Percentiles rank a stretch among this genome's conserved stretches.
Evolutionary conservation across 768 basidiomycete genomes (phyloP).

Genomic region (Boletus rex-veris): DNA sequence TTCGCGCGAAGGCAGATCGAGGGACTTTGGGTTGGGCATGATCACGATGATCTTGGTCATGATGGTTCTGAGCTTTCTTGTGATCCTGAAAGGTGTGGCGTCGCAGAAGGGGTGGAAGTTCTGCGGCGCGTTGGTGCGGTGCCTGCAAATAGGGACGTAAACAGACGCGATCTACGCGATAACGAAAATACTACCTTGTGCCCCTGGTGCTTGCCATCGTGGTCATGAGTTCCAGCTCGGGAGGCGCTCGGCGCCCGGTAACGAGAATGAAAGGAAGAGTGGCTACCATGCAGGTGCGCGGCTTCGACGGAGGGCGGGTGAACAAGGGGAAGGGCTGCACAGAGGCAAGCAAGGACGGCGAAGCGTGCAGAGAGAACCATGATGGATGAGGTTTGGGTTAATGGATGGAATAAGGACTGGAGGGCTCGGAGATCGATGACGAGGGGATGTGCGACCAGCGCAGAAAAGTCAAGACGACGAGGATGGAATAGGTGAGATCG

Average conservation of each 20-base stretch:
- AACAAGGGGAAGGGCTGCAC: constrained; percentile 41
- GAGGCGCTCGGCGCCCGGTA: neutral
- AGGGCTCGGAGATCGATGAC: constrained; percentile 11
- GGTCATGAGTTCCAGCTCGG: neutral
- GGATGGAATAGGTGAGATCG: constrained; percentile 17
- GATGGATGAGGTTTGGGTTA: constrained; percentile 14
- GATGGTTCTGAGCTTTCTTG: neutral
- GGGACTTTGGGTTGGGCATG: constrained; percentile 5
- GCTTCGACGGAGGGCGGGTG: constrained; percentile 32
- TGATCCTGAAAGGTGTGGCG: constrained; percentile 5
- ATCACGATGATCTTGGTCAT: neutral
- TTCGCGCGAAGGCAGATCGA: constrained; percentile 20
- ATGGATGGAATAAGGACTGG: constrained; percentile 7
- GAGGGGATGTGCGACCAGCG: constrained; percentile 23
- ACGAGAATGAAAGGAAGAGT: neutral
- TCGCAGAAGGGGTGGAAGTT: constrained; percentile 17
- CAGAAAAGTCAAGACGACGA: constrained; percentile 20
- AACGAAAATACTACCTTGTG: constrained; percentile 2
- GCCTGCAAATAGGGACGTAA: neutral
- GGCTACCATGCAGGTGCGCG: constrained; percentile 34
- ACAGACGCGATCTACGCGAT: neutral
- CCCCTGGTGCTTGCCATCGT: constrained; percentile 1
- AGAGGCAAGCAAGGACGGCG: constrained; percentile 43
- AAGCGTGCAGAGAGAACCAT: constrained; percentile 54
- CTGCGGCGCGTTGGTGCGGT: neutral